Evolutionary conservation across 768 basidiomycete genomes (phyloP), one percentile per base, ranked within the genome.

Genomic region (Infundibulicybe gibba): DNA sequence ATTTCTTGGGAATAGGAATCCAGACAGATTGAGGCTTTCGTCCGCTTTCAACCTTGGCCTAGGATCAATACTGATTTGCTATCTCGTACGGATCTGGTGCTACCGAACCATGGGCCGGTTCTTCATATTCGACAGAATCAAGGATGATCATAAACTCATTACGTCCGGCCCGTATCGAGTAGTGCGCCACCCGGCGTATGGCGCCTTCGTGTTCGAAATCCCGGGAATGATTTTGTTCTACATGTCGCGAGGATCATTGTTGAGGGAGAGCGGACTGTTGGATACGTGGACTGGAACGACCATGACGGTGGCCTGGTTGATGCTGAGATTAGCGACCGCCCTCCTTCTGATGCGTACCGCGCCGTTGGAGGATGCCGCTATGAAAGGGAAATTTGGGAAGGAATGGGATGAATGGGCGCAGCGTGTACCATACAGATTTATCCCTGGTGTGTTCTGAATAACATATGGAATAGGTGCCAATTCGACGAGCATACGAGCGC

Each of bases 121-220:
- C 15, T 74, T 73, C 59, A 75, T 71, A 19, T 72, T 71, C 47
- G 62, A 72, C 38, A 53, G 62, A 48, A 54, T 61, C 11, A 49
- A 52, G 20, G 48, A 52, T 15, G 48, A 57, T 21, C 59, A 62
- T 34, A 54, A 44, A 10, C 54, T 67, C 17, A 46, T 70, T 14
- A 66, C 61, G 9, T 54, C 49, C 1, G 65, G 67, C 0, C 64
- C 67, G 6, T 68, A 69, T 47, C 32, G 49, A 20, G 44, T 62
- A 15, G 61, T 67, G 9, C 67, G 67, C 31, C 67, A 68, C 47
- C 66, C 68, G 3, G 51, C 57, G 16, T 70, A 70, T 44, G 49
- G 61, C 0, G 67, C 59, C 16, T 53, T 51, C 1, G 34, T 59
- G 21, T 39, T 74, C 2, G 50, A 58, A 6, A 48, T 50, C n/a